Percentiles rank a stretch among this genome's conserved stretches.
Conservation (phyloP, 2,329 filamentous ascomycete genomes). For the Aspergillus costaricaensis region DNA sequence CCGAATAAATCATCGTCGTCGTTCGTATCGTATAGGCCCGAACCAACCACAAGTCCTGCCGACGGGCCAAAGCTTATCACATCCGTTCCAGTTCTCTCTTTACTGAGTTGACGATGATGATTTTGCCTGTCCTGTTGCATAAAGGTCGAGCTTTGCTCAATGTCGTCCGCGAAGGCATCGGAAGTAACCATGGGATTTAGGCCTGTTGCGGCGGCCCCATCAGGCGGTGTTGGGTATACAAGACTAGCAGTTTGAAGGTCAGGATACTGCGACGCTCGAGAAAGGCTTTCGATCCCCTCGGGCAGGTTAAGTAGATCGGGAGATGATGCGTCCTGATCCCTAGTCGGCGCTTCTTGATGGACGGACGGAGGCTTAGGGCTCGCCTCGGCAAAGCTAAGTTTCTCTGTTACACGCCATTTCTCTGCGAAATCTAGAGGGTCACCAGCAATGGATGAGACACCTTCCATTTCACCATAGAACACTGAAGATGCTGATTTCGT, state of each 20-base stretch:
- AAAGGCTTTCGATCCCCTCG: slow-evolving; percentile 41
- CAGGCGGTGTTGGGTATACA: slow-evolving; percentile 58
- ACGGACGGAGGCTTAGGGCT: slow-evolving; percentile 16
- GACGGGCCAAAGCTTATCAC: slow-evolving; percentile 29
- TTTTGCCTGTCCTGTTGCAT: slow-evolving; percentile 19
- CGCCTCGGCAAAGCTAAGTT: slow-evolving; percentile 24
- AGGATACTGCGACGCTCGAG: slow-evolving; percentile 40
- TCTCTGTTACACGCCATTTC: slow-evolving; percentile 39
- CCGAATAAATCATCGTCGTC: slow-evolving; percentile 60
- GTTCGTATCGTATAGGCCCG: slow-evolving; percentile 44
- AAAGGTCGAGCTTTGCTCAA: slow-evolving; percentile 25
- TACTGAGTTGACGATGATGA: slow-evolving; percentile 14
- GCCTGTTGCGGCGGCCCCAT: slow-evolving; percentile 43
- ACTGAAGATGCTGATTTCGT: slow-evolving; percentile 23
- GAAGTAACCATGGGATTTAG: slow-evolving; percentile 30
- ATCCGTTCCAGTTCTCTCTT: slow-evolving; percentile 20
- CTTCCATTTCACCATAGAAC: slow-evolving; percentile 21
- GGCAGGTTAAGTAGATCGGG: slow-evolving; percentile 27
- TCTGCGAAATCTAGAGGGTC: slow-evolving; percentile 48
- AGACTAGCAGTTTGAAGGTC: slow-evolving; percentile 45
- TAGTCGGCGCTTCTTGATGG: slow-evolving; percentile 27
- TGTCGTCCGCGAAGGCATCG: slow-evolving; percentile 36
- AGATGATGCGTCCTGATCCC: slow-evolving; percentile 26
- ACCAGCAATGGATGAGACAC: slow-evolving; percentile 20
- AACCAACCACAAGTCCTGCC: slow-evolving; percentile 36